Base-by-base conservation (phyloP, 371 early-diverging fungal genomes). In the Syncephalis plumigaleata region DNA sequence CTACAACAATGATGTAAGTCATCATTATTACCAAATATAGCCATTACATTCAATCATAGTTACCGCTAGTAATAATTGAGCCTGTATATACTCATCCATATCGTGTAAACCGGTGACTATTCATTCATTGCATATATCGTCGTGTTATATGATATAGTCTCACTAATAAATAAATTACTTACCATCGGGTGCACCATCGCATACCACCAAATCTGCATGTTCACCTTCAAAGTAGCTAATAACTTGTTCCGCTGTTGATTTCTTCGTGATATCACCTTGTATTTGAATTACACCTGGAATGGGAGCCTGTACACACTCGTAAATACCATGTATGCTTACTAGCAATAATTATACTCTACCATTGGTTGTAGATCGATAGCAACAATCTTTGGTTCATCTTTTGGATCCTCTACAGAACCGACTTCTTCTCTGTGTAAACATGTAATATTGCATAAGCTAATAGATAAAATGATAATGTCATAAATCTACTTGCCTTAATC, bases 331-430 rank as follows among this genome's bases (percentile, higher is more conserved):
- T 26, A 22, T 36, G 20, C 26, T 13, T 39, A 4, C 17, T 39
- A 46, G 11, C 21, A 15, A 16, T 26, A 25, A 8, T 20, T 22
- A 11, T 25, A 22, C 20, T 2, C 42, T 64, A 78, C 85, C 90
- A 99, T 99, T 4, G 90, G 84, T 63, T 98, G 98, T 45, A 98
- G 64, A 73, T 99, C 99, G 0, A 99, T 94, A 13, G 98, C 93
- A 0, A 98, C 86, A 50, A 98, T 91, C 57, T 85, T 82, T 20
- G 84, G 66, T 22, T 67, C 65, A 27, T 74, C 69, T 49, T 68
- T 66, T 48, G 73, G 64, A 49, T 68, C 68, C 38, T 70, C 72
- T 55, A 75, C 72, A 46, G 43, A 2, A 11, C 22, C 11, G 3
- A 15, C 21, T 17, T 40, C 40, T 8, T 40, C 21, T 4, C 40